Conservation (phyloP, 1,284 basidiomycete genomes). For the Fomitiporia mediterranea region DNA sequence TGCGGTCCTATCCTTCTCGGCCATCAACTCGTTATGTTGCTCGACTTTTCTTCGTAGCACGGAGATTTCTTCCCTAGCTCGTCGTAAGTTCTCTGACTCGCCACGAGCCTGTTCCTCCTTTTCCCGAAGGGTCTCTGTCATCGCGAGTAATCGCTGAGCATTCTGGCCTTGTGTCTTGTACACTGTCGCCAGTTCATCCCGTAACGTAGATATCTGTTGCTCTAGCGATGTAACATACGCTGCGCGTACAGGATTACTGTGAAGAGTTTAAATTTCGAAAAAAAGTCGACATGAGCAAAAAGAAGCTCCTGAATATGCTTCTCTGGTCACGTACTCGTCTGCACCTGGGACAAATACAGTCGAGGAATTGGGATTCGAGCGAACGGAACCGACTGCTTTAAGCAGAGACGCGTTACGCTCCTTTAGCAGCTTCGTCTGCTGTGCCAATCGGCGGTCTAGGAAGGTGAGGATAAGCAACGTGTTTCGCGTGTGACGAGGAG, state of each 20-base stretch:
- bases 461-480: constrained; percentile 20
- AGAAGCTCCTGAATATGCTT: constrained; percentile 19
- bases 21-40: constrained; percentile 79
- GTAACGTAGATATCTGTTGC: constrained; percentile 84
- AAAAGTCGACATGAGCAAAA: neutral
- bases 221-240: constrained; percentile 91
- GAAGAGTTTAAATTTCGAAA: no score
- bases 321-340: constrained; percentile 57
- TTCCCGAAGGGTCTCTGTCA: constrained; percentile 92
- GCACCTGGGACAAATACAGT: constrained; percentile 56
- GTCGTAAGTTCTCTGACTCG: constrained; percentile 73
- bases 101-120: constrained; percentile 79
- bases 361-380: constrained; percentile 57
- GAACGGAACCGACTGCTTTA: constrained; percentile 69
- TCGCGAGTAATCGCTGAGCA: constrained; percentile 84
- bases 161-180: constrained; percentile 98
- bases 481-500: constrained; percentile 18
- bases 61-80: constrained; percentile 67
- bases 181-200: constrained; percentile 86
- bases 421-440: constrained; percentile 84
- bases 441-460: constrained; percentile 82
- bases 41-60: constrained; percentile 72
- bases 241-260: constrained; percentile 79
- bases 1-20: constrained; percentile 84
- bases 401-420: constrained; percentile 84